A percentile compares a stretch with the other conserved stretches of the same genome.
Evolutionary conservation across 2,329 filamentous ascomycete genomes (phyloP).

Genomic region (Trichophyton equinum): DNA sequence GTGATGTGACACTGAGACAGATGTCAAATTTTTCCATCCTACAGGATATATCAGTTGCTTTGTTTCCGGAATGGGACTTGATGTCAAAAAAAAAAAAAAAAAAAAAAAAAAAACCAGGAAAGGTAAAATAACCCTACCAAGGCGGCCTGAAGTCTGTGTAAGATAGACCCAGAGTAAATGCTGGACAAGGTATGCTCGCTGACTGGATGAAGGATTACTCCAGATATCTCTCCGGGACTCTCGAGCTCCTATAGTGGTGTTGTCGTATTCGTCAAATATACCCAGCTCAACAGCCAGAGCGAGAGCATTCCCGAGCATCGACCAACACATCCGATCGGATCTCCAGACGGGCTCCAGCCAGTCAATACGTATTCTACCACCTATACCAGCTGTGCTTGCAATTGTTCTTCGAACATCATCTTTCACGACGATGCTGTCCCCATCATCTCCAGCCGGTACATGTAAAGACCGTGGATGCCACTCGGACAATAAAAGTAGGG

Average conservation of each 20-base stretch:
- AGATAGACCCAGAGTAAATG: conserved; percentile 37
- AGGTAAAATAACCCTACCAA: conserved; percentile 27
- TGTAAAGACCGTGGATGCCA: conserved; percentile 46
- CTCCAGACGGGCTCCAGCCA: conserved; percentile 43
- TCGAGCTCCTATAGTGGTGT: conserved; percentile 19
- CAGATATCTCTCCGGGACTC: conserved; percentile 16
- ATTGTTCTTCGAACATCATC: conserved; percentile 34
- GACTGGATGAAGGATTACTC: conserved; percentile 21
- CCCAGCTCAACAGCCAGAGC: conserved; percentile 43
- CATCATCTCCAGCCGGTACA: conserved; percentile 42
- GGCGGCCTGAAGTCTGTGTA: conserved; percentile 40
- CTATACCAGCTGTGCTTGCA: conserved; percentile 20
- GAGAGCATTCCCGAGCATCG: conserved; percentile 43
- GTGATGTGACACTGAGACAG: conserved; percentile 14
- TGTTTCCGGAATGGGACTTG: background rate
- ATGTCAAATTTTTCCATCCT: conserved; percentile 17
- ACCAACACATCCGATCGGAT: conserved; percentile 50
- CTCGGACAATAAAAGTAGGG: conserved; percentile 42
- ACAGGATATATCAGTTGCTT: background rate
- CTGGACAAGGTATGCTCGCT: conserved; percentile 26
- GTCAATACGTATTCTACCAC: conserved; percentile 40
- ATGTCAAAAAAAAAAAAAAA: conserved; percentile 21
- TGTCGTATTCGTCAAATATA: conserved; percentile 40
- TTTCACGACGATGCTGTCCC: conserved; percentile 41
- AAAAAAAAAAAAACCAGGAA: conserved; percentile 17